Evolutionary conservation across 2,329 filamentous ascomycete genomes (phyloP).

Genomic region (Neopestalotiopsis clavispora): DNA sequence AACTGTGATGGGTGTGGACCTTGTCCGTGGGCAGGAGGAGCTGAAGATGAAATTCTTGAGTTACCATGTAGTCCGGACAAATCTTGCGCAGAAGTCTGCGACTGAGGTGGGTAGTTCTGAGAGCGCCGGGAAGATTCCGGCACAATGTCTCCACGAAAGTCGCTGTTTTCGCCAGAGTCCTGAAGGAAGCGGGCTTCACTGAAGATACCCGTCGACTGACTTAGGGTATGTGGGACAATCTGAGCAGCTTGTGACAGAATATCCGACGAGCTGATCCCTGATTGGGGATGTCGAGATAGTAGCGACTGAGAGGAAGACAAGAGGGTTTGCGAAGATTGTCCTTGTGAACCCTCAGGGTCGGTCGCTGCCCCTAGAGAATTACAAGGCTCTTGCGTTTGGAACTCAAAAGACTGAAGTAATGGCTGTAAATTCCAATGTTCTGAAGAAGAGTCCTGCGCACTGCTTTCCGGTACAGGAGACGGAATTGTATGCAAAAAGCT

Average conservation of each 20-base stretch:
- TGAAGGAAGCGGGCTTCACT: constrained; percentile 25
- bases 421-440: neutral
- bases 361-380: constrained; percentile 15
- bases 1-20: constrained; percentile 12
- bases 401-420: neutral
- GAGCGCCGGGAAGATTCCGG: constrained; percentile 20
- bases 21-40: constrained; percentile 19
- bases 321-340: constrained; percentile 15
- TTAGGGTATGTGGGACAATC: constrained; percentile 27
- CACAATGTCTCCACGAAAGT: constrained; percentile 20
- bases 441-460: neutral
- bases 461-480: constrained; percentile 16
- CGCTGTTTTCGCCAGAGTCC: constrained; percentile 28
- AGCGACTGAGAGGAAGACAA: neutral
- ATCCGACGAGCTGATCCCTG: neutral
- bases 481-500: neutral
- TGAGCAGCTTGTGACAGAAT: constrained; percentile 34
- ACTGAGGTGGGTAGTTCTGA: constrained; percentile 16
- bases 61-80: constrained; percentile 32
- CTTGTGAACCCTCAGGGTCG: constrained; percentile 16
- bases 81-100: constrained; percentile 30
- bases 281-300: neutral
- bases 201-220: constrained; percentile 23
- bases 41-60: constrained; percentile 28
- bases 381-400: constrained; percentile 20